These are phyloP conservation scores for Chenopodium album DNA, from an alignment of 148 eudicot species.

Conservation along the genomic window DNA sequence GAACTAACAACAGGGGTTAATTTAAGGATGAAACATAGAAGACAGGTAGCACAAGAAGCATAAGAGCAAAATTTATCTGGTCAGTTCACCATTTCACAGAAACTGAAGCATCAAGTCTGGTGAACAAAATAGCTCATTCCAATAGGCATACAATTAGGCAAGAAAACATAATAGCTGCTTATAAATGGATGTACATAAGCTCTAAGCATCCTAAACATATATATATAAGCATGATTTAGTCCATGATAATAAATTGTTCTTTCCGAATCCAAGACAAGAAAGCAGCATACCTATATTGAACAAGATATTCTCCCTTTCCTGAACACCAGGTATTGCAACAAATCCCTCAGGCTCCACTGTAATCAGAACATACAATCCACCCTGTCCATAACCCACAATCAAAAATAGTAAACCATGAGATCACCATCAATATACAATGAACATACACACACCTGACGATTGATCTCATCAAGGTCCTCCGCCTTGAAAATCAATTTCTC, in stretches of 20 bases:
- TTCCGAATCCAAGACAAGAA: background rate
- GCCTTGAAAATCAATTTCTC: constrained; percentile 82
- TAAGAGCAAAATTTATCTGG: background rate
- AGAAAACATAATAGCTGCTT: too few relatives aligned
- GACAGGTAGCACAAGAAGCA: background rate
- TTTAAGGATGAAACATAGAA: background rate
- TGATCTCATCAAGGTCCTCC: constrained; percentile 37
- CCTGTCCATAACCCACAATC: constrained; percentile 36
- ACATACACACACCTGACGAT: constrained; percentile 44
- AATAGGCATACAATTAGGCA: too few relatives aligned
- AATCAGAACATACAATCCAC: constrained; percentile 49
- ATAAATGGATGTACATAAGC: background rate
- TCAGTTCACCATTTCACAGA: background rate
- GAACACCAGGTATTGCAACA: constrained; percentile 67
- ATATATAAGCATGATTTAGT: background rate
- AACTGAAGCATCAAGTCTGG: background rate
- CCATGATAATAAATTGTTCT: background rate
- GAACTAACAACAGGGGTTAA: background rate
- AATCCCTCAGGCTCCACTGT: constrained; percentile 84
- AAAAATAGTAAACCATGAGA: constrained; percentile 13
- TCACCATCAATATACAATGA: constrained; percentile 7
- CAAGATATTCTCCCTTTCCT: constrained; percentile 62
- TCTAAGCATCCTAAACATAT: background rate
- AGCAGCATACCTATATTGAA: constrained; percentile 69
- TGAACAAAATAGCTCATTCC: background rate